Evolutionary conservation across 2,329 filamentous ascomycete genomes (phyloP), one percentile per base, ranked within the genome.

Genomic region (Ophiostoma pallidulum): DNA sequence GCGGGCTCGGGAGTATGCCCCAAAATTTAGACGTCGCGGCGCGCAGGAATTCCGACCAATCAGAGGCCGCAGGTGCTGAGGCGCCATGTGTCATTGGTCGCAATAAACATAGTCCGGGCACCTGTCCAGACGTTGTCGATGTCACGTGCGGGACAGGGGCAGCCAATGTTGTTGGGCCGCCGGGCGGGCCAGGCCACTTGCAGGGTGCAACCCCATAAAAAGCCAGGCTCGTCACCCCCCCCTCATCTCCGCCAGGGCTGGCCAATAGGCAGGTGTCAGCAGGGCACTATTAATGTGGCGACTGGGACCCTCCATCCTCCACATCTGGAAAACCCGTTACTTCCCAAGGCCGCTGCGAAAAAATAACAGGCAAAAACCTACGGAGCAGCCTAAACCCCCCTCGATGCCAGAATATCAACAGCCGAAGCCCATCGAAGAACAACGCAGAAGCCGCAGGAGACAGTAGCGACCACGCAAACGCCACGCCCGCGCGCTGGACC

Each of bases 11-110:
- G 22, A 20, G 41, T 46, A 37, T 41, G 41, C 37, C 26, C 41
- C 45, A 49, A 52, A 52, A 45, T 50, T 47, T 41, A 18, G 20
- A 41, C 20, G 24, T 49, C 50, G 50, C 47, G 50, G 38, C 43
- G 46, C 50, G 42, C 45, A 31, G 19, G 9, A 24, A 22, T 13
- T 41, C 40, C 26, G 24, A 37, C 49, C 45, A 51, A 51, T 49
- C 46, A 46, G 22, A 38, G 14, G 28, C 36, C 19, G 41, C 16
- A 9, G 13, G n/a, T n/a, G n/a, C 20, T 13, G 20, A 26, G 13
- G 8, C 19, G 26, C 37, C 24, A 28, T 13, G 26, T 18, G 33
- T 20, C 28, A 3, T 5, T 5, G 13, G 14, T 16, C 39, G 39
- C 28, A 41, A 19, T 8, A 41, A 41, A 38, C 3, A 38, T 38